Percentiles rank a stretch among this genome's conserved stretches.
Evolutionary conservation across 192 early-diverging fungal genomes (phyloP).

Genomic region (Coemansia furcata): DNA sequence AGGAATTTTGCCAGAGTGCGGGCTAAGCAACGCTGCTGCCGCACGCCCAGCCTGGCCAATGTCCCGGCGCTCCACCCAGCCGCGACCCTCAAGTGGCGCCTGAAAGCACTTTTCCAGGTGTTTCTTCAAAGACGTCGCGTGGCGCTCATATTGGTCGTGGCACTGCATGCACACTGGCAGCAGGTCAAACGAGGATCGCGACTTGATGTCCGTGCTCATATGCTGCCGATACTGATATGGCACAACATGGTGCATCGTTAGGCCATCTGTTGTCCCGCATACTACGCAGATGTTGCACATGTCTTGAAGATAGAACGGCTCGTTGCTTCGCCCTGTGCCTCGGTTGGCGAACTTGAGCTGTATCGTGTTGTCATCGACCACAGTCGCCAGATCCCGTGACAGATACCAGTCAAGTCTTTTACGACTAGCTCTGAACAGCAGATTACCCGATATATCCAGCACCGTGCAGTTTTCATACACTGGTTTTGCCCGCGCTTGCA

Average conservation of each 20-base stretch:
- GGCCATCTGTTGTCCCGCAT: constrained; percentile 6
- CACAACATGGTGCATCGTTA: constrained; percentile 51
- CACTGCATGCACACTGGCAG: constrained; percentile 36
- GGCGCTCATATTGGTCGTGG: constrained; percentile 47
- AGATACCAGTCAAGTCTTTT: constrained; percentile 45
- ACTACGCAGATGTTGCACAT: constrained; percentile 44
- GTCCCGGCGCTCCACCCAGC: constrained; percentile 41
- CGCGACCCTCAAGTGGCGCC: constrained; percentile 37
- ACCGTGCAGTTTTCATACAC: constrained; percentile 49
- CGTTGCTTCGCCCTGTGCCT: constrained; percentile 30
- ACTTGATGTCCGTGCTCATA: constrained; percentile 38
- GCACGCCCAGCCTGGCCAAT: constrained; percentile 24
- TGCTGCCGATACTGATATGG: constrained; percentile 44
- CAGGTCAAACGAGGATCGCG: constrained; percentile 46
- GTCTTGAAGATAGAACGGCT: constrained; percentile 51
- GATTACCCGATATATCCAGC: constrained; percentile 34
- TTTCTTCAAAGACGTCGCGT: constrained; percentile 22
- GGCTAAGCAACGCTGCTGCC: constrained; percentile 25
- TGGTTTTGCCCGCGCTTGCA: constrained; percentile 19
- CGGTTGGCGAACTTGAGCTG: constrained; percentile 48
- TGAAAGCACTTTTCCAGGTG: constrained; percentile 36
- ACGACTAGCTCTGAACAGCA: constrained; percentile 32
- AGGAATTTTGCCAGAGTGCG: constrained; percentile 19
- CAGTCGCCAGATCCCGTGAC: constrained; percentile 25
- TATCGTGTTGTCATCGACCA: constrained; percentile 37